These are phyloP conservation scores for Pythium sukuiense DNA, from an alignment of 352 stramenopile genomes.

Conservation along the genomic window DNA sequence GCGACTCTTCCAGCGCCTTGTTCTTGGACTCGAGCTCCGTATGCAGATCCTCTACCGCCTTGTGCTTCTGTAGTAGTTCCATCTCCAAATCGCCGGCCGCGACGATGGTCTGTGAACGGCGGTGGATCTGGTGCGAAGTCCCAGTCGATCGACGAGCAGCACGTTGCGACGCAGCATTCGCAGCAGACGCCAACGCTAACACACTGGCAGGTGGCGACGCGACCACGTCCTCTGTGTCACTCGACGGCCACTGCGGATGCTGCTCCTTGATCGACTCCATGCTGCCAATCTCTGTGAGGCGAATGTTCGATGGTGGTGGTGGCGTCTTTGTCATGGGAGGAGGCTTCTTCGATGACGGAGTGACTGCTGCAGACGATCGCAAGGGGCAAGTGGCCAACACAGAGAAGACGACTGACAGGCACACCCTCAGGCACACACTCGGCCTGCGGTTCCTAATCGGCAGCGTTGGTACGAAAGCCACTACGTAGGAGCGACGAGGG, in stretches of 20 bases:
- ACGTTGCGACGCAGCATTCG: slow-evolving; percentile 14
- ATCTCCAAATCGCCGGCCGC: slow-evolving; percentile 35
- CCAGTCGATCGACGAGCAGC: neutral
- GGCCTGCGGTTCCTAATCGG: neutral
- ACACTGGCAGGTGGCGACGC: slow-evolving; percentile 6
- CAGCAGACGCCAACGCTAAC: slow-evolving; percentile 13
- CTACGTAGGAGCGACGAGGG: slow-evolving; percentile 3
- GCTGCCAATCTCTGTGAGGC: neutral
- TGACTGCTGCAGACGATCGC: neutral
- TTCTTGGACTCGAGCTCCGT: slow-evolving; percentile 48
- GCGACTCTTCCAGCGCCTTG: slow-evolving; percentile 46
- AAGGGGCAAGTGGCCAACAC: neutral
- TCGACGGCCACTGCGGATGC: slow-evolving; percentile 5
- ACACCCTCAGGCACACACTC: neutral
- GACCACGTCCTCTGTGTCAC: neutral
- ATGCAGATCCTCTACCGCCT: slow-evolving; percentile 46
- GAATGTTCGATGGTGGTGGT: neutral
- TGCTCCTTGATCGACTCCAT: slow-evolving; percentile 16
- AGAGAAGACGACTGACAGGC: neutral
- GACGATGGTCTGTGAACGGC: slow-evolving; percentile 42
- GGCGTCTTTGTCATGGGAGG: slow-evolving; percentile 8
- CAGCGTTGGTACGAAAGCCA: neutral
- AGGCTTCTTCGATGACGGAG: neutral
- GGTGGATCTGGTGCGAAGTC: slow-evolving; percentile 16
- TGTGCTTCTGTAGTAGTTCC: slow-evolving; percentile 38